Evolutionary conservation across 108 stramenopile genomes (phyloP).

Genomic region (Poteriospumella lacustris): DNA sequence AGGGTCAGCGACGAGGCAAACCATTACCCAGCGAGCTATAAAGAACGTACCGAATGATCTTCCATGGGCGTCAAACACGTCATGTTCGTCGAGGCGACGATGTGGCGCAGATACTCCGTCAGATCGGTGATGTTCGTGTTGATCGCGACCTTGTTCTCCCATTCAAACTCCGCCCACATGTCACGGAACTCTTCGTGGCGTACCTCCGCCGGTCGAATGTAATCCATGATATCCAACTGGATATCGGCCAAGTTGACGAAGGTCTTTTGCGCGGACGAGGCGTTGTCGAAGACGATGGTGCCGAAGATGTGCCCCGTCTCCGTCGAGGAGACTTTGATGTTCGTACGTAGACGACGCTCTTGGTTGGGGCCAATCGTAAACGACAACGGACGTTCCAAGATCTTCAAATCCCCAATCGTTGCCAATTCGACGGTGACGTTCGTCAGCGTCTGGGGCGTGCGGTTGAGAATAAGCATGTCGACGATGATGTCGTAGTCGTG

Average conservation of each 20-base stretch:
- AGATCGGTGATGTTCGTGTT: slow-evolving; percentile 73
- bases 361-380: slow-evolving; percentile 92
- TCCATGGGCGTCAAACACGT: slow-evolving; percentile 83
- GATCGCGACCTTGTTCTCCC: slow-evolving; percentile 96
- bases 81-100: slow-evolving; percentile 94
- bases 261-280: slow-evolving; percentile 78
- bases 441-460: slow-evolving; percentile 87
- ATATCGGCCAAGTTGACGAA: slow-evolving; percentile 97
- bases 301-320: slow-evolving; percentile 99
- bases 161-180: slow-evolving; percentile 99
- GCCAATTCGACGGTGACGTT: slow-evolving; percentile 93
- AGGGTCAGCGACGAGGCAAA: background rate
- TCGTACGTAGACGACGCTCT: slow-evolving; percentile 82
- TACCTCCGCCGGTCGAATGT: slow-evolving; percentile 93
- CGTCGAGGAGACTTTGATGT: slow-evolving; percentile 96
- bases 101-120: slow-evolving; percentile 83
- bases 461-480: slow-evolving; percentile 93
- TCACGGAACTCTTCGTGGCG: slow-evolving; percentile 88
- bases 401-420: slow-evolving; percentile 98
- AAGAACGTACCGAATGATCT: too few species aligned
- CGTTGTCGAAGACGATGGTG: slow-evolving; percentile 93
- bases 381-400: slow-evolving; percentile 92
- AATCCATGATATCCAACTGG: slow-evolving; percentile 99
- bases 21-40: background rate
- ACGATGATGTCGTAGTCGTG: slow-evolving; percentile 98